Evolutionary conservation across 441 rosid species (phyloP).

Genomic region (Croton laevigatus): DNA sequence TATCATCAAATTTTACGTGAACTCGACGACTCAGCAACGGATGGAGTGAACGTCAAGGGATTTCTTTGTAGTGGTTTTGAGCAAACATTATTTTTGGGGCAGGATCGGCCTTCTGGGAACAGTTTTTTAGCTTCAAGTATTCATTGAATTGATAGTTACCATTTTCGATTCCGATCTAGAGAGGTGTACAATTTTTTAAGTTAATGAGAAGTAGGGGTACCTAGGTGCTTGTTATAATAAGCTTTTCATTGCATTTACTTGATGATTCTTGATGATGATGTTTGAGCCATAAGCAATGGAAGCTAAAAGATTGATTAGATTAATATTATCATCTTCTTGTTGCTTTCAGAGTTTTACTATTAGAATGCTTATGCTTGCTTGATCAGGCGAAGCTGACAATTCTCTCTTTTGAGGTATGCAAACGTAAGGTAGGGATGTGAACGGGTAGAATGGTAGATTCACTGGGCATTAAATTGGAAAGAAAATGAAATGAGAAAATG

Average conservation of each 20-base stretch:
- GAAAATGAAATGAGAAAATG: no score
- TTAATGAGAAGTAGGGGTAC: constrained; percentile 16
- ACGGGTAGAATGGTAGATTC: no score
- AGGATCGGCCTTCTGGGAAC: constrained; percentile 17
- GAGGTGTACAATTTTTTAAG: constrained; percentile 18
- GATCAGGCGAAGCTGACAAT: no score
- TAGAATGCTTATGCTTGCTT: no score
- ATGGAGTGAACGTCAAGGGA: constrained; percentile 23
- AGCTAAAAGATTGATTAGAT: neutral
- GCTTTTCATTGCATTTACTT: neutral
- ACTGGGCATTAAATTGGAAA: no score
- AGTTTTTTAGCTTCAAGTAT: constrained; percentile 18
- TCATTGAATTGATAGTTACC: constrained; percentile 15
- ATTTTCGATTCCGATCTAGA: neutral
- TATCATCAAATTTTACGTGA: constrained; percentile 2
- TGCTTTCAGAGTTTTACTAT: no score
- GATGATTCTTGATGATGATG: neutral
- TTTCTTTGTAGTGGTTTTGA: constrained; percentile 17
- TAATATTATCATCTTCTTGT: no score
- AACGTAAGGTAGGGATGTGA: no score
- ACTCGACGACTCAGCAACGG: constrained; percentile 14
- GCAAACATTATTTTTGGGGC: constrained; percentile 12
- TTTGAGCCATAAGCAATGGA: neutral
- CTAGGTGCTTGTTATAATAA: neutral
- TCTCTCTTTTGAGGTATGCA: no score